A percentile compares a stretch with the other conserved stretches of the same genome.
These are phyloP conservation scores for Geranomyces variabilis DNA, from an alignment of 192 early-diverging fungal genomes.

Conservation along the genomic window DNA sequence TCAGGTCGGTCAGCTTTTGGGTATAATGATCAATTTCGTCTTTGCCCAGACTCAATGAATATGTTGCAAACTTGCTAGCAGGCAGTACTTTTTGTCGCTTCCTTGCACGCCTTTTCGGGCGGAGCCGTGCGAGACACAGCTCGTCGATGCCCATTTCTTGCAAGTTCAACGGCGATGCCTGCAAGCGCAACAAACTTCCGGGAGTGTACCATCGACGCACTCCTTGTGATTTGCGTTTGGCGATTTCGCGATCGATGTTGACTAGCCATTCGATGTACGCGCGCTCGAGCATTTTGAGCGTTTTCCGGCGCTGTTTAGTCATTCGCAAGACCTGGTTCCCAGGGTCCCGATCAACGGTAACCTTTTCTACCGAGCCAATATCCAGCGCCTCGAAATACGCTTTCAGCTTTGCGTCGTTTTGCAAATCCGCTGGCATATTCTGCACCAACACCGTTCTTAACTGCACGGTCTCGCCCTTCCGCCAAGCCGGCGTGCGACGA, in stretches of 20 bases:
- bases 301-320: slow-evolving; percentile 17
- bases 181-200: slow-evolving; percentile 21
- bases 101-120: slow-evolving; percentile 28
- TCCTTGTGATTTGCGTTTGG: slow-evolving; percentile 11
- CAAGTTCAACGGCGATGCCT: slow-evolving; percentile 29
- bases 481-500: slow-evolving; percentile 35
- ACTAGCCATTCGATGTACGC: slow-evolving; percentile 47
- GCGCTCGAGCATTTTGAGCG: slow-evolving; percentile 45
- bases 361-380: slow-evolving; percentile 52
- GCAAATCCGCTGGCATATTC: slow-evolving; percentile 49
- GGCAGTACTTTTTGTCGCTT: background rate
- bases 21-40: slow-evolving; percentile 47
- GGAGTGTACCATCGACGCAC: slow-evolving; percentile 17
- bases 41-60: slow-evolving; percentile 5
- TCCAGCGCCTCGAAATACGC: slow-evolving; percentile 49
- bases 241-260: slow-evolving; percentile 34
- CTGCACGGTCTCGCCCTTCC: slow-evolving; percentile 47
- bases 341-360: slow-evolving; percentile 42
- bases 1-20: slow-evolving; percentile 38
- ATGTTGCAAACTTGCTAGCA: background rate
- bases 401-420: slow-evolving; percentile 44
- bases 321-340: slow-evolving; percentile 27
- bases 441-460: slow-evolving; percentile 53
- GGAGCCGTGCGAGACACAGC: slow-evolving; percentile 23
- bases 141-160: slow-evolving; percentile 25